These are phyloP conservation scores for Cadophora luteo-olivacea DNA, from an alignment of 2,329 filamentous ascomycete genomes.

Conservation along the genomic window DNA sequence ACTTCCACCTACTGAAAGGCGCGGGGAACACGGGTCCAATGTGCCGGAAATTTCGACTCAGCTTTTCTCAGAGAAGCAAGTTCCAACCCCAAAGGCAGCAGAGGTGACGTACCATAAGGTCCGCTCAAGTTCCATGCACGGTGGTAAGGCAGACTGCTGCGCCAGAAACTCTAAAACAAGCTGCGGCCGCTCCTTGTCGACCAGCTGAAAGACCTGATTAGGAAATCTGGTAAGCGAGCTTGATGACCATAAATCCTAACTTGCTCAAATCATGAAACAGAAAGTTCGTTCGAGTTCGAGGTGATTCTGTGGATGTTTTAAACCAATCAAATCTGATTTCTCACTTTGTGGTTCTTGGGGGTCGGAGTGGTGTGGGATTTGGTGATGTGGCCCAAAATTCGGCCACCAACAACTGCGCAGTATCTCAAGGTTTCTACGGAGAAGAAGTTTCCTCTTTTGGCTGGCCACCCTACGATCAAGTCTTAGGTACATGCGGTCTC, in stretches of 20 bases:
- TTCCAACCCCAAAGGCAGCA: background rate
- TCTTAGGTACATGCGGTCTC: background rate
- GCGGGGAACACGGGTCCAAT: background rate
- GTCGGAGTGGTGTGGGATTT: background rate
- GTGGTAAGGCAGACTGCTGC: background rate
- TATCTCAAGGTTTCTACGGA: background rate
- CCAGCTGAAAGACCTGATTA: background rate
- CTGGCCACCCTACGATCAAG: background rate
- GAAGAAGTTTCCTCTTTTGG: background rate
- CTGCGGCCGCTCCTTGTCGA: background rate
- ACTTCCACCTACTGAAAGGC: background rate
- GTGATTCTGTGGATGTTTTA: background rate
- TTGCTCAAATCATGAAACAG: background rate
- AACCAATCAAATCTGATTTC: background rate
- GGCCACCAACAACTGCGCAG: background rate
- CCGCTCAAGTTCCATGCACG: background rate
- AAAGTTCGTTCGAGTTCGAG: background rate
- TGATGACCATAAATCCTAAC: background rate
- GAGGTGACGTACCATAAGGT: background rate
- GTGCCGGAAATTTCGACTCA: background rate
- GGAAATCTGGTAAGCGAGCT: background rate
- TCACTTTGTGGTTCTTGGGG: background rate
- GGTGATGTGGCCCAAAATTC: background rate
- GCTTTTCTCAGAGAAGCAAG: background rate
- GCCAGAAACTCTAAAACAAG: background rate